Base-by-base conservation (phyloP, 1,139 yeast genomes). In the Lodderomyces metapsilosis region DNA sequence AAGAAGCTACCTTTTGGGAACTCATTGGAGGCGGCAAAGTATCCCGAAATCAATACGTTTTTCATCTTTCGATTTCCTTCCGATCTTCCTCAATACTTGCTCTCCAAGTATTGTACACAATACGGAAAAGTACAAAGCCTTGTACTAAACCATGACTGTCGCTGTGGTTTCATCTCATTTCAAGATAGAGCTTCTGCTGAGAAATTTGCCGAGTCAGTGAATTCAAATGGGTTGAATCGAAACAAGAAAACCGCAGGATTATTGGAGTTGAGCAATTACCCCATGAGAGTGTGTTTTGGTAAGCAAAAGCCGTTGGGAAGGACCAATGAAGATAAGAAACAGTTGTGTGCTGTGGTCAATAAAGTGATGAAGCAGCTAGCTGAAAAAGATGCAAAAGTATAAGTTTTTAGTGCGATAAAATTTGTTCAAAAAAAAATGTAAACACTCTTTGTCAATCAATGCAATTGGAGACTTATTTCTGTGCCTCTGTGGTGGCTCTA, bases 1-100 rank as follows among this genome's bases (percentile, higher is more conserved):
- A 62, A 78, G 23, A 75, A 73, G 49, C 62, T 84, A 10, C 92
- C 92, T 0, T 74, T 84, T 48, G 87, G 87, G 0, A 46, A 43
- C 18, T 42, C 39, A 42, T 38, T 49, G 16, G 44, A 47, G 7
- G 67, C 71, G 13, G 52, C 81, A 3, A 47, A 49, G 1, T 56
- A 61, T 0, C 63, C 68, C 0, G 82, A 82, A 1, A 51, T 76
- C 17, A 69, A 71, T 34, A 71, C 88, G 0, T 73, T 88, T 39
- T 86, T 87, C 57, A 58, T 88, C n/a, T 84, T 82, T 61, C 95
- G 95, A 0, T 66, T 86, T 18, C 78, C 74, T 38, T 77, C 77
- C 12, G 80, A 77, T n/a, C 56, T 82, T n/a, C 82, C 91, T 0
- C 88, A 82, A 49, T 80, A 79, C 52, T 62, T 65, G 34, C 62